A percentile compares a stretch with the other conserved stretches of the same genome.
Conservation (phyloP, 1,284 basidiomycete genomes). For the Peniophora sp. region DNA sequence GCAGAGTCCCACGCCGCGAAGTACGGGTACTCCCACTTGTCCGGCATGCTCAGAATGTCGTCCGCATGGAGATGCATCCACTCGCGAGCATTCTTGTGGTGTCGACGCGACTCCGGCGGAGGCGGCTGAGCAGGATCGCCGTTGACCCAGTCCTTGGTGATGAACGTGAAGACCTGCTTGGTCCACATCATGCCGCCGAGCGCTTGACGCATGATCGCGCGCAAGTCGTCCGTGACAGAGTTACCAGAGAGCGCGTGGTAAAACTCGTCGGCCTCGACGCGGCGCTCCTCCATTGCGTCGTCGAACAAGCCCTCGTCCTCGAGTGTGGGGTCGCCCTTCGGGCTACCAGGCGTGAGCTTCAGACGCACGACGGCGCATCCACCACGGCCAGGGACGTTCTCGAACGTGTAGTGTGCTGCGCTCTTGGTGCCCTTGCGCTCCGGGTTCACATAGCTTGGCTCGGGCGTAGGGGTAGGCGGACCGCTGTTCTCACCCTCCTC, state of each 20-base stretch:
- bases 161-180: constrained; percentile 95
- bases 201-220: constrained; percentile 97
- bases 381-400: constrained; percentile 81
- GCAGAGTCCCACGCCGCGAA: constrained; percentile 95
- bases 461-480: constrained; percentile 49
- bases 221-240: constrained; percentile 85
- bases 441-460: constrained; percentile 73
- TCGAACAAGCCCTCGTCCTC: constrained; percentile 91
- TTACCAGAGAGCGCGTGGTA: constrained; percentile 77
- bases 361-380: constrained; percentile 94
- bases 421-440: constrained; percentile 87
- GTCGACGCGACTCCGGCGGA: constrained; percentile 86
- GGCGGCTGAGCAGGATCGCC: constrained; percentile 94
- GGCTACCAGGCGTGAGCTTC: constrained; percentile 79
- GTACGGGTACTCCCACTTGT: constrained; percentile 99
- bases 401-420: constrained; percentile 87
- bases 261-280: constrained; percentile 94
- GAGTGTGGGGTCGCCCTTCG: constrained; percentile 71
- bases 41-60: constrained; percentile 97
- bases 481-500: constrained; percentile 24
- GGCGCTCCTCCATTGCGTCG: constrained; percentile 79
- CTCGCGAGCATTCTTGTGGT: constrained; percentile 50
- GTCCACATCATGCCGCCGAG: constrained; percentile 98
- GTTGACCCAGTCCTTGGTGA: constrained; percentile 93
- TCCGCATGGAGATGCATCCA: constrained; percentile 95